Evolutionary conservation across 257 asterid genomes (phyloP).

Genomic region (Salvia hispanica): DNA sequence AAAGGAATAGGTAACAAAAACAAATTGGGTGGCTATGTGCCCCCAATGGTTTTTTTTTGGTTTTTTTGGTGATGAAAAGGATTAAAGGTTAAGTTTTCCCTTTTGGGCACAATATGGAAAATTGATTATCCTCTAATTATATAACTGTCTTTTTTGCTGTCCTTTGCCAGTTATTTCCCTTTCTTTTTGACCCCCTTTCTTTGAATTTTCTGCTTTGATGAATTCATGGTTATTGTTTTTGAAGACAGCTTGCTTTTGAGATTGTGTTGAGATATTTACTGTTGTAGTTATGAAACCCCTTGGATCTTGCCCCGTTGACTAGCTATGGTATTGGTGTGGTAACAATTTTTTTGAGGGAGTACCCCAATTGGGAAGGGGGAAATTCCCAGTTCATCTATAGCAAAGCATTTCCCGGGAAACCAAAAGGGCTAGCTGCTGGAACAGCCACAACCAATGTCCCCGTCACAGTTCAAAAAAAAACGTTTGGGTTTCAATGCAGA

Average conservation of each 20-base stretch:
- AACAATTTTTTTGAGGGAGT: conserved; percentile 53
- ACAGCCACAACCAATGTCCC: conserved; percentile 92
- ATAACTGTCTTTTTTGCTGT: too few relatives aligned
- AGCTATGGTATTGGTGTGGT: neutral
- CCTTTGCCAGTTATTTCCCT: too few relatives aligned
- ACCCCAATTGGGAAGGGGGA: conserved; percentile 66
- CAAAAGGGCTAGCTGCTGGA: conserved; percentile 92
- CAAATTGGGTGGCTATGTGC: neutral
- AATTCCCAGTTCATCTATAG: conserved; percentile 90
- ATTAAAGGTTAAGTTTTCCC: too few relatives aligned
- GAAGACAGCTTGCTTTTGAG: neutral
- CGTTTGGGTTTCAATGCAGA: too few relatives aligned
- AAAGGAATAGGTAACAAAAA: conserved; percentile 72
- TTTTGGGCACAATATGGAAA: too few relatives aligned
- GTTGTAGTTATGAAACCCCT: too few relatives aligned
- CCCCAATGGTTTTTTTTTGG: too few relatives aligned
- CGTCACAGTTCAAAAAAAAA: conserved; percentile 70
- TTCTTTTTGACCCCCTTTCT: too few relatives aligned
- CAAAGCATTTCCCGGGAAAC: conserved; percentile 81
- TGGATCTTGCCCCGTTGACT: too few relatives aligned
- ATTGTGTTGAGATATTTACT: too few relatives aligned
- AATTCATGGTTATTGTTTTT: neutral
- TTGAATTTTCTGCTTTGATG: neutral
- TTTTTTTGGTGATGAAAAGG: neutral
- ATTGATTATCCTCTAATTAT: too few relatives aligned